These are phyloP conservation scores for Trichoderma sp. DNA, from an alignment of 2,329 filamentous ascomycete genomes.

Conservation along the genomic window DNA sequence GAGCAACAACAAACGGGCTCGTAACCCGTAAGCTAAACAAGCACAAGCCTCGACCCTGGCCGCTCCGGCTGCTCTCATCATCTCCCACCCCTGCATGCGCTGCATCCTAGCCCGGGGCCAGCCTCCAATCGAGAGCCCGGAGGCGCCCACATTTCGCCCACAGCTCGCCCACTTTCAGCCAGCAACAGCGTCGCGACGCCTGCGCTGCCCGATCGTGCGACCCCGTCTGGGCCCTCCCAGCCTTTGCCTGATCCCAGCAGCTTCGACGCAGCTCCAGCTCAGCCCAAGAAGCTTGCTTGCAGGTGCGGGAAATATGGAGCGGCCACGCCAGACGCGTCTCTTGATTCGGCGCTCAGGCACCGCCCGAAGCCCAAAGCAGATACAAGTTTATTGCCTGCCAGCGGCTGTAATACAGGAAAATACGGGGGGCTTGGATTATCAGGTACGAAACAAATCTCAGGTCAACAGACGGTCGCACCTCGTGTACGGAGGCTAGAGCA, in stretches of 20 bases:
- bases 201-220: constrained; percentile 27
- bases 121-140: constrained; percentile 23
- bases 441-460: constrained; percentile 20
- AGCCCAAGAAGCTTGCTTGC: constrained; percentile 28
- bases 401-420: constrained; percentile 9
- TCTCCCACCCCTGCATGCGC: constrained; percentile 22
- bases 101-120: constrained; percentile 14
- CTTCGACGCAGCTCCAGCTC: constrained; percentile 23
- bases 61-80: constrained; percentile 23
- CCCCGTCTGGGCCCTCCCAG: constrained; percentile 19
- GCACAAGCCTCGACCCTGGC: neutral
- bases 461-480: neutral
- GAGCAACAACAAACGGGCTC: neutral
- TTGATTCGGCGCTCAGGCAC: constrained; percentile 14
- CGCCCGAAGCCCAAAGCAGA: constrained; percentile 19
- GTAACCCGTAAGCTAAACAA: neutral
- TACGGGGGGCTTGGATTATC: constrained; percentile 20
- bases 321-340: constrained; percentile 13
- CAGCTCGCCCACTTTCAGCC: constrained; percentile 23
- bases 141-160: constrained; percentile 24
- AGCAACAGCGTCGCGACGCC: constrained; percentile 17
- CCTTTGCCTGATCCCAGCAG: constrained; percentile 15
- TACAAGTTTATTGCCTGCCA: constrained; percentile 20
- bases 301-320: constrained; percentile 24
- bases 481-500: neutral